A percentile compares a stretch with the other conserved stretches of the same genome.
Conservation (phyloP, 768 basidiomycete genomes). For the Tricholoma matsutake region DNA sequence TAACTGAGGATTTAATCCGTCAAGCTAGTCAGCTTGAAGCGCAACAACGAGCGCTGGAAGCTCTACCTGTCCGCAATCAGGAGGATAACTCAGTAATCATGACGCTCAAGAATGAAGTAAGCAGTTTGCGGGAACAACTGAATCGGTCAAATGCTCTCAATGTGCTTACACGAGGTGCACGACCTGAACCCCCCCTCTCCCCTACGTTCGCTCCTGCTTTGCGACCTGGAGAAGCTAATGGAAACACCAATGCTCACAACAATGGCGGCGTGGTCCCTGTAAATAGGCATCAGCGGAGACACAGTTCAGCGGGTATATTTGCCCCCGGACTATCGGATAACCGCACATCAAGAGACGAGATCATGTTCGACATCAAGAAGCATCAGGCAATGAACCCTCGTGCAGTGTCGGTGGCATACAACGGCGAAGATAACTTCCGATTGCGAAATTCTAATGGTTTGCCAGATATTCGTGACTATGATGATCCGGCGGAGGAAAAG, state of each 20-base stretch:
- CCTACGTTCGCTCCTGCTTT: conserved; percentile 85
- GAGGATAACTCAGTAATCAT: conserved; percentile 88
- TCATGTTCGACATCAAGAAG: conserved; percentile 71
- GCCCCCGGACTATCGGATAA: conserved; percentile 55
- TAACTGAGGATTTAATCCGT: conserved; percentile 72
- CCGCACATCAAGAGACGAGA: conserved; percentile 75
- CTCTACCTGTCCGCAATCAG: conserved; percentile 58
- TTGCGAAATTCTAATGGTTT: conserved; percentile 59
- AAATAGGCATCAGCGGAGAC: conserved; percentile 74
- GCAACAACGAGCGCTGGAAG: conserved; percentile 69
- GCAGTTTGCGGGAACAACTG: conserved; percentile 89
- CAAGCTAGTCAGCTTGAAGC: conserved; percentile 76
- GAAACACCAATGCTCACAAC: conserved; percentile 35
- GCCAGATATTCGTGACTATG: conserved; percentile 69
- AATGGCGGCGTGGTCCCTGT: conserved; percentile 21
- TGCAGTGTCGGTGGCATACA: conserved; percentile 86
- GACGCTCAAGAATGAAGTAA: conserved; percentile 89
- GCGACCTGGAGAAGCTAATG: conserved; percentile 50
- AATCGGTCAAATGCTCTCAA: conserved; percentile 94
- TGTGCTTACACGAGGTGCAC: conserved; percentile 70
- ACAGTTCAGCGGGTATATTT: conserved; percentile 83
- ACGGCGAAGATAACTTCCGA: conserved; percentile 75
- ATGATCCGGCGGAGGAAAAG: conserved; percentile 94
- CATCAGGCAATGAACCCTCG: conserved; percentile 71
- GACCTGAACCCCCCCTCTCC: conserved; percentile 70